phyloP scores from a whole-genome alignment of 352 stramenopile species.

The Globisporangium megalacanthum region DNA sequence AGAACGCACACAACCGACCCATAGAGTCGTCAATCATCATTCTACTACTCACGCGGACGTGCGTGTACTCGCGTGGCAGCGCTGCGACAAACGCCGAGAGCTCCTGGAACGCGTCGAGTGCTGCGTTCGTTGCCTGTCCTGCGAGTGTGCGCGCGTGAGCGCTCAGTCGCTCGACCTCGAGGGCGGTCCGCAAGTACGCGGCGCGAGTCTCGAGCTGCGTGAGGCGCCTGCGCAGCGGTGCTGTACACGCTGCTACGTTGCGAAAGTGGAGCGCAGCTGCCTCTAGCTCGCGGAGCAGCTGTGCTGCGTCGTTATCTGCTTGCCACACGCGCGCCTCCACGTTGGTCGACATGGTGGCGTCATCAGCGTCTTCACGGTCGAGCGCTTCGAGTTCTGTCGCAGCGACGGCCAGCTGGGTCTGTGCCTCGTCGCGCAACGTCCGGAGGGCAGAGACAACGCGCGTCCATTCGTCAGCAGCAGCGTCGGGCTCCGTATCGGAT shows the following conservation, averaged over 20 bases:
- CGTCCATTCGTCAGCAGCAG: neutral
- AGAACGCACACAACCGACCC: constrained; percentile 9
- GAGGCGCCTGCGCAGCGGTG: constrained; percentile 24
- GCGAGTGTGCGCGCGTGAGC: constrained; percentile 31
- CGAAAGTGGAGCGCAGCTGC: constrained; percentile 29
- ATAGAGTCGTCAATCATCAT: too few relatives aligned
- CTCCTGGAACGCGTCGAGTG: constrained; percentile 34
- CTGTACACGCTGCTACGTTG: constrained; percentile 32
- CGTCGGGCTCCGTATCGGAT: neutral
- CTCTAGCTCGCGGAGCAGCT: neutral
- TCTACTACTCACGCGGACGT: constrained; percentile 29
- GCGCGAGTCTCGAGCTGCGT: constrained; percentile 32
- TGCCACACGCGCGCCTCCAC: neutral
- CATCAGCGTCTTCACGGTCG: neutral
- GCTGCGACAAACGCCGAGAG: constrained; percentile 32
- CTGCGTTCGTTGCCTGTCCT: constrained; percentile 31
- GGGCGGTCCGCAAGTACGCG: constrained; percentile 34
- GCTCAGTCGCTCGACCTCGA: constrained; percentile 54
- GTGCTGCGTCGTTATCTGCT: neutral
- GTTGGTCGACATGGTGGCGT: neutral
- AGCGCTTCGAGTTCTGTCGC: neutral
- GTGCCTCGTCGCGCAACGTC: neutral
- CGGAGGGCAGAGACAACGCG: neutral
- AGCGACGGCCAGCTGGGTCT: neutral
- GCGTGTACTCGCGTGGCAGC: constrained; percentile 36